Percentiles rank a stretch among this genome's conserved stretches.
These are phyloP conservation scores for Penicillium sp. DNA, from an alignment of 2,329 filamentous ascomycete species.

Conservation along the genomic window DNA sequence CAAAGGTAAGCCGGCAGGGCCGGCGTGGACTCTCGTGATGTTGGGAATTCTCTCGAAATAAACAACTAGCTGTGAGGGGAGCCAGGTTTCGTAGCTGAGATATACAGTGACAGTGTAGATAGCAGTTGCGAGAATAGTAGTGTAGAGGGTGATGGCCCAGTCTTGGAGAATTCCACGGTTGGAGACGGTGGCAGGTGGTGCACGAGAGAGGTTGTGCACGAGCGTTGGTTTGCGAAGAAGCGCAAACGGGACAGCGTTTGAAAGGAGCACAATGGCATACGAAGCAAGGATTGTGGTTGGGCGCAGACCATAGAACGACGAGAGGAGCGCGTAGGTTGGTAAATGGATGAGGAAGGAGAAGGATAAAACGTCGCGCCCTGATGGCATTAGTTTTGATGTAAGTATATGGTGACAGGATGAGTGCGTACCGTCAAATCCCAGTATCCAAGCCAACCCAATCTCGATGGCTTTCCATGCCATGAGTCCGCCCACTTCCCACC, in stretches of 20 bases:
- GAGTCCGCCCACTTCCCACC: slow-evolving; percentile 63
- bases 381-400: background rate
- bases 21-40: slow-evolving; percentile 69
- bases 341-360: slow-evolving; percentile 73
- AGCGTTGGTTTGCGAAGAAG: slow-evolving; percentile 72
- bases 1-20: slow-evolving; percentile 56
- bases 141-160: slow-evolving; percentile 65
- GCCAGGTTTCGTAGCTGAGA: slow-evolving; percentile 69
- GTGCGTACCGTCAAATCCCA: slow-evolving; percentile 66
- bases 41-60: slow-evolving; percentile 76
- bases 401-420: background rate
- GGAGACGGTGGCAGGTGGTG: slow-evolving; percentile 51
- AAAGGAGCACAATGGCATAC: slow-evolving; percentile 70
- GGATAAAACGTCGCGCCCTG: slow-evolving; percentile 68
- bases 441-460: slow-evolving; percentile 73
- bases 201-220: slow-evolving; percentile 62
- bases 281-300: slow-evolving; percentile 64
- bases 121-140: slow-evolving; percentile 69
- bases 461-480: slow-evolving; percentile 66
- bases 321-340: slow-evolving; percentile 76
- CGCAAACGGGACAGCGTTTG: slow-evolving; percentile 74
- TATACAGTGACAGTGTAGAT: slow-evolving; percentile 79
- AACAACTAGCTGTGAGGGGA: slow-evolving; percentile 73
- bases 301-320: slow-evolving; percentile 76
- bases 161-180: slow-evolving; percentile 71